Percentiles rank a stretch among this genome's conserved stretches.
phyloP scores from a whole-genome alignment of 2,329 filamentous ascomycete genomes.

The Aspergillus fijiensis region DNA sequence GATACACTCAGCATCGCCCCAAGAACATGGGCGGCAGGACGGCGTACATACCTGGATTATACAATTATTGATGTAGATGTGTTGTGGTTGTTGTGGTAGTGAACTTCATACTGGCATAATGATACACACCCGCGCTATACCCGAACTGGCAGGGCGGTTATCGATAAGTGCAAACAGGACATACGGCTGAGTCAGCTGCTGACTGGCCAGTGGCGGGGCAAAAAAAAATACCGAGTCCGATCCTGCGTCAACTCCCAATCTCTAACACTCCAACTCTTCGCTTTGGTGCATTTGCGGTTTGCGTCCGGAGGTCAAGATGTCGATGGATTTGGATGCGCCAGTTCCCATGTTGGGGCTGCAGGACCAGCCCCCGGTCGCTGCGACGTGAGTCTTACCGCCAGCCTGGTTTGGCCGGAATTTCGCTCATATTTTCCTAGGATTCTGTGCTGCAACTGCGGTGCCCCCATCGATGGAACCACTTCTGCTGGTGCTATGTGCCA shows the following conservation, averaged over 20 bases:
- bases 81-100: background rate
- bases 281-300: background rate
- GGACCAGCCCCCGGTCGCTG: constrained; percentile 39
- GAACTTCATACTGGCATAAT: background rate
- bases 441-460: constrained; percentile 96
- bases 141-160: background rate
- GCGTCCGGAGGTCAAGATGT: constrained; percentile 24
- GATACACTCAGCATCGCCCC: no score
- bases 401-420: background rate
- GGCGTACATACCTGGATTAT: no score
- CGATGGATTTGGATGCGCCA: constrained; percentile 59
- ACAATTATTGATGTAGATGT: no score
- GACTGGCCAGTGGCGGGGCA: background rate
- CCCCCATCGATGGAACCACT: constrained; percentile 87
- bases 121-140: background rate
- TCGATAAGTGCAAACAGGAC: background rate
- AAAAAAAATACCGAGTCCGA: background rate
- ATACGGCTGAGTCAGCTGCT: background rate
- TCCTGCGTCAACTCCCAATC: background rate
- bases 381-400: constrained; percentile 50
- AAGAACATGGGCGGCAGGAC: no score
- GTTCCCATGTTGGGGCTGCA: constrained; percentile 49
- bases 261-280: background rate
- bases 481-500: constrained; percentile 86
- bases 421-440: constrained; percentile 57